Evolutionary conservation across 2,329 filamentous ascomycete species (phyloP).

Genomic region (Metarhizium anisopliae): DNA sequence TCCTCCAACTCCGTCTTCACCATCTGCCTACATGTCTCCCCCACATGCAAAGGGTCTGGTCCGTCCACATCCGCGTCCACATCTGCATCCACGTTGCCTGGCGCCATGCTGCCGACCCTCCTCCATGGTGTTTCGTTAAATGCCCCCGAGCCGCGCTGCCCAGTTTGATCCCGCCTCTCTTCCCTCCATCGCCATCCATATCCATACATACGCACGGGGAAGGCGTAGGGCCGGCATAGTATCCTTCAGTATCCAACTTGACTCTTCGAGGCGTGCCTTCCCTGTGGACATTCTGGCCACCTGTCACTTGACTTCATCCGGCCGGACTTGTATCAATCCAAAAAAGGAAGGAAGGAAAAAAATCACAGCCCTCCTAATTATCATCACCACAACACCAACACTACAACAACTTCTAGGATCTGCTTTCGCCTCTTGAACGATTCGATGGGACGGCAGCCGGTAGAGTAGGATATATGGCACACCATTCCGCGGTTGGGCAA

Average conservation of each 20-base stretch:
- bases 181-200: neutral
- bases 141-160: neutral
- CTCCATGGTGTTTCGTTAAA: neutral
- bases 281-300: neutral
- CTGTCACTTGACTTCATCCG: too few relatives aligned
- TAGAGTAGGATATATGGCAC: neutral
- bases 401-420: too few relatives aligned
- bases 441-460: neutral
- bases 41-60: too few relatives aligned
- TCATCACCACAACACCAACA: neutral
- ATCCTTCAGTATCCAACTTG: neutral
- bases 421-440: too few relatives aligned
- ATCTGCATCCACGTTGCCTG: neutral
- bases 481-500: neutral
- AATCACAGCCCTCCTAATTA: too few relatives aligned
- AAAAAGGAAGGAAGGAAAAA: too few relatives aligned
- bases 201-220: neutral
- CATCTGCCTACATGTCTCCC: too few relatives aligned
- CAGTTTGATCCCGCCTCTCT: neutral
- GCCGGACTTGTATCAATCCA: too few relatives aligned
- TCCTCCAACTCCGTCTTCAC: neutral
- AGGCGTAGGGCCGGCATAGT: neutral
- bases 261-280: neutral
- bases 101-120: neutral
- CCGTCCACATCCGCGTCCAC: neutral